phyloP scores from a whole-genome alignment of 768 basidiomycete species.

The Pilatotrama ljubarskyi region DNA sequence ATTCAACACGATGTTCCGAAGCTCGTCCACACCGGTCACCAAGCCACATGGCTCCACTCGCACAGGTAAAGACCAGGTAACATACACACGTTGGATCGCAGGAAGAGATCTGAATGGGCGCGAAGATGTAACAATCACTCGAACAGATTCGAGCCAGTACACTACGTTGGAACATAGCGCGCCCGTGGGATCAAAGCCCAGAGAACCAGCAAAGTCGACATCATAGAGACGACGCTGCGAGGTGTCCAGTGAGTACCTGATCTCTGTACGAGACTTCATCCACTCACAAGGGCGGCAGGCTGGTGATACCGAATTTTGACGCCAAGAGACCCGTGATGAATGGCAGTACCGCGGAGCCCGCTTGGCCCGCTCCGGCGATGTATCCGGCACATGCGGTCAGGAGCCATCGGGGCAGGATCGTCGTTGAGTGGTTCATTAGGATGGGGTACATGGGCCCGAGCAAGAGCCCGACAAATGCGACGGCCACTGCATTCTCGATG shows the following conservation, averaged over 20 bases:
- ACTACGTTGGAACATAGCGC: slow-evolving; percentile 13
- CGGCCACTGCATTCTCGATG: slow-evolving; percentile 50
- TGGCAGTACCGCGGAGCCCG: slow-evolving; percentile 70
- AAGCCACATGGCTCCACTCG: too few species aligned
- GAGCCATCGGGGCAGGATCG: slow-evolving; percentile 70
- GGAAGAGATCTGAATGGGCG: too few species aligned
- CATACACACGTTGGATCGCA: too few species aligned
- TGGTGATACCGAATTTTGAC: slow-evolving; percentile 58
- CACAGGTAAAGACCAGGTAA: too few species aligned
- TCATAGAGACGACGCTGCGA: slow-evolving; percentile 56
- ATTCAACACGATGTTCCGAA: too few species aligned
- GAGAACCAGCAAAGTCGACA: slow-evolving; percentile 53
- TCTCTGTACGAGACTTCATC: neutral
- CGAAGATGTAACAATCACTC: too few species aligned
- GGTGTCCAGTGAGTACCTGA: neutral
- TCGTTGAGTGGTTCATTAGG: slow-evolving; percentile 67
- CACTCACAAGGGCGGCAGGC: slow-evolving; percentile 62
- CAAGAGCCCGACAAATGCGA: slow-evolving; percentile 34
- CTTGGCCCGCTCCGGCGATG: slow-evolving; percentile 51
- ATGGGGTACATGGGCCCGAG: slow-evolving; percentile 56
- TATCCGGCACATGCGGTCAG: slow-evolving; percentile 52
- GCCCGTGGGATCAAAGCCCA: slow-evolving; percentile 52
- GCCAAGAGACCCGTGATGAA: slow-evolving; percentile 74
- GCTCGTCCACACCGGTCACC: too few species aligned
- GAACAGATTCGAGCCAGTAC: too few species aligned